These are phyloP conservation scores for Pleoardoris graminearum DNA, from an alignment of 2,329 filamentous ascomycete species.

Conservation along the genomic window DNA sequence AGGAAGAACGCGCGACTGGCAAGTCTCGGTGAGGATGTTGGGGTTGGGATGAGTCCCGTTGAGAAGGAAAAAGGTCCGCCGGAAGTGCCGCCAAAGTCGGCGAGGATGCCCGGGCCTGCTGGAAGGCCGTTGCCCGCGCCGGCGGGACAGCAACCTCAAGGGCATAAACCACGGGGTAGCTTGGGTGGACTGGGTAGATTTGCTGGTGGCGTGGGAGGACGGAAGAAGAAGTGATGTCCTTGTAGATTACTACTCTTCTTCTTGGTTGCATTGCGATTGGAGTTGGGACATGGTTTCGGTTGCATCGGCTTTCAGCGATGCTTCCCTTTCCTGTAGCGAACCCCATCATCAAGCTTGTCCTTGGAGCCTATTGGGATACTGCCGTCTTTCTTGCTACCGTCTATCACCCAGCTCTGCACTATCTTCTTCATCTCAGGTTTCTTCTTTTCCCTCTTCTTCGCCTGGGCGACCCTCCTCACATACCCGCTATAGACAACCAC, in stretches of 20 bases:
- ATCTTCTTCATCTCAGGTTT: slow-evolving; percentile 69
- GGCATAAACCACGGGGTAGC: slow-evolving; percentile 46
- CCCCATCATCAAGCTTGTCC: slow-evolving; percentile 33
- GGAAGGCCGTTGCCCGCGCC: slow-evolving; percentile 24
- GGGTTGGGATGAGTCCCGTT: slow-evolving; percentile 22
- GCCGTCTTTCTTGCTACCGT: slow-evolving; percentile 24
- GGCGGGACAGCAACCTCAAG: slow-evolving; percentile 22
- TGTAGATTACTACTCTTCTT: slow-evolving; percentile 3
- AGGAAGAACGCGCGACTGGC: slow-evolving; percentile 66
- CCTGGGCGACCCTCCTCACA: slow-evolving; percentile 69
- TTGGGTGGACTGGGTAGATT: slow-evolving; percentile 51
- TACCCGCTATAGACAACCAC: slow-evolving; percentile 78
- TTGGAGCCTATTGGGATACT: slow-evolving; percentile 18
- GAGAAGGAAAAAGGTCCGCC: slow-evolving; percentile 36
- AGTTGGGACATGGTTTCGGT: slow-evolving; percentile 11
- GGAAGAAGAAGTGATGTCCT: slow-evolving; percentile 39
- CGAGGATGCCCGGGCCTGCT: slow-evolving; percentile 23
- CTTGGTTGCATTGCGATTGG: slow-evolving; percentile 28
- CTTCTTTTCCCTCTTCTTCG: slow-evolving; percentile 64
- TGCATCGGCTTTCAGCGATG: slow-evolving; percentile 41
- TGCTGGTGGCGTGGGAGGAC: slow-evolving; percentile 47
- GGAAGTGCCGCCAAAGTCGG: slow-evolving; percentile 31
- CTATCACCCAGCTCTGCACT: slow-evolving; percentile 69
- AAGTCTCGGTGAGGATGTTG: slow-evolving; percentile 43
- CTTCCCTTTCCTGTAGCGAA: slow-evolving; percentile 51